phyloP scores from a whole-genome alignment of 108 stramenopile species.

The Epithemia pelagica region DNA sequence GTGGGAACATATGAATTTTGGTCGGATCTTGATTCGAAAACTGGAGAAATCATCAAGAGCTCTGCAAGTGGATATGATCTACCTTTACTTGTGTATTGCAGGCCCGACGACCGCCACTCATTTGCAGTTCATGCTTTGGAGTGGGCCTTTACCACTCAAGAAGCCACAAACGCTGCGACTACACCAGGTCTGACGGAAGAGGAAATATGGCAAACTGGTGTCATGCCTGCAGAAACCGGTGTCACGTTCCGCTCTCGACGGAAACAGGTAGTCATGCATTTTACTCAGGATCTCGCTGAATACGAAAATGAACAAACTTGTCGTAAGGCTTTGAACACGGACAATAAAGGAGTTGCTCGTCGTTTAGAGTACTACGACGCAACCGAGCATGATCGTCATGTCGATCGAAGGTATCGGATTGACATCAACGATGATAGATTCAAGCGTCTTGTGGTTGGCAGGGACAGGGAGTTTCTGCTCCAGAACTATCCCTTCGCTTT shows the following conservation, averaged over 20 bases:
- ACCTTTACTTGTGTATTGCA: conserved; percentile 28
- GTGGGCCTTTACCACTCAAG: conserved; percentile 21
- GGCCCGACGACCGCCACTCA: conserved; percentile 22
- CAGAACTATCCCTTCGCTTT: conserved; percentile 48
- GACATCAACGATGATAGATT: conserved; percentile 44
- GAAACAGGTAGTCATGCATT: conserved; percentile 48
- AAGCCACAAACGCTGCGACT: conserved; percentile 21
- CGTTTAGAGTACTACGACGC: conserved; percentile 20
- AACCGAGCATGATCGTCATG: conserved; percentile 11
- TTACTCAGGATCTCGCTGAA: conserved; percentile 37
- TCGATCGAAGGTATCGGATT: conserved; percentile 29
- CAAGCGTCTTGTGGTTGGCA: conserved; percentile 16
- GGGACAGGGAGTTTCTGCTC: conserved; percentile 11
- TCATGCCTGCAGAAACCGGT: conserved; percentile 20
- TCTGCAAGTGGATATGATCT: background rate
- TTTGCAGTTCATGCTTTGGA: conserved; percentile 34
- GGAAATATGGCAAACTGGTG: conserved; percentile 40
- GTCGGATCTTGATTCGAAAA: conserved; percentile 13
- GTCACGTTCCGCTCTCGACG: conserved; percentile 26
- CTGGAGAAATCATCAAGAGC: background rate
- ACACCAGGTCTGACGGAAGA: conserved; percentile 36
- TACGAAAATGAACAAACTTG: conserved; percentile 44
- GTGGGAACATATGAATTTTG: conserved; percentile 43
- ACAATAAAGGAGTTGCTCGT: conserved; percentile 20
- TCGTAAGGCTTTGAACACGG: conserved; percentile 3